Evolutionary conservation across 1,284 basidiomycete species (phyloP), one percentile per base, ranked within the genome.

Genomic region (Cystobasidium sp.): DNA sequence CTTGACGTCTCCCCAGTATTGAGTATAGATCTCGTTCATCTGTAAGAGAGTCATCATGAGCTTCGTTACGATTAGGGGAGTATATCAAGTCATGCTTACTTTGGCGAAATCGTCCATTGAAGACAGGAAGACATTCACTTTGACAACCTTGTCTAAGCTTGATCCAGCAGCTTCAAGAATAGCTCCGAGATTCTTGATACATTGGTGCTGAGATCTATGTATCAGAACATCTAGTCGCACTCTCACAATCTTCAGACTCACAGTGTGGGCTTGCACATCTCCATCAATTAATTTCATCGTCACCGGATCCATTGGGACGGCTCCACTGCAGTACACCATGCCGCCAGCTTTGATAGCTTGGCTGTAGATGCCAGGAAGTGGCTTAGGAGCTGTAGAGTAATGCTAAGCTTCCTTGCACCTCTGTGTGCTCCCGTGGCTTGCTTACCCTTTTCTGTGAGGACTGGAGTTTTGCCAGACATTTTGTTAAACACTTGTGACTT

Each of bases 61-160:
- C n/a, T n/a, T n/a, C n/a, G n/a, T n/a, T 22, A 20, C 9, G 47
- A 66, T 12, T 14, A 37, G n/a, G n/a, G n/a, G 41, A 24, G 41
- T n/a, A 18, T 37, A 14, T 20, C 49, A 14, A 22, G 37, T 6
- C n/a, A n/a, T 41, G 43, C 31, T 22, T 39, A 67, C 64, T 9
- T 83, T 82, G 12, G 80, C 79, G 74, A 87, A 88, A 77, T 87
- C 83, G 39, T 85, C 84, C 86, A 88, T 88, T 77, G 86, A 81
- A 79, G 86, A 87, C 75, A 88, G 80, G 80, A 87, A 88, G 6
- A 88, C 84, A 75, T 88, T 88, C 5, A 80, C 78, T 79, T 88
- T 87, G 64, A 86, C 84, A 14, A 87, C 86, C 76, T 87, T 86
- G 75, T 88, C 86, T 85, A 87, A 87, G 39, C 86, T 85, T 6